Base-by-base conservation (phyloP, 2,329 filamentous ascomycete genomes). In the Talaromyces verruculosus region DNA sequence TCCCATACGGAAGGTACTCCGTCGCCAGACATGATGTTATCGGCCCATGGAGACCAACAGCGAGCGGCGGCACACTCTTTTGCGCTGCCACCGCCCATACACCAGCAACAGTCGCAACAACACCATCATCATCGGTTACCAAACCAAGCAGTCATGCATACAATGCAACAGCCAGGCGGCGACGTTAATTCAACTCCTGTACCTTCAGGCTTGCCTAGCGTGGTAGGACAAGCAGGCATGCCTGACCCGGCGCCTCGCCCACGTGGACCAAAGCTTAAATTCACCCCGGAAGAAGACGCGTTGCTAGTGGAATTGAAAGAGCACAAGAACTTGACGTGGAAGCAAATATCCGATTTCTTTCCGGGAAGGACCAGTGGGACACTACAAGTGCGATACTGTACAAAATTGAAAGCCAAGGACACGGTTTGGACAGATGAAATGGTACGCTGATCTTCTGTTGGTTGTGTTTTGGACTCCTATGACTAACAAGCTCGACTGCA, bases 301-400 rank as follows among this genome's bases (percentile, higher is more conserved):
- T 82, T 96, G 58, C 84, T 97, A 63, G 89, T 97, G 65, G 91
- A 96, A 74, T 82, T 97, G 68, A 97, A 97, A 78, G 93, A 97
- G 79, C 93, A 95, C 74, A 96, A 95, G 78, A 93, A 92, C 74
- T 83, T 97, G 75, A 96, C 93, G 4, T 97, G 93, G 93, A 97
- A 96, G 80, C 93, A 97, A 82, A 97, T 97, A 74, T 92, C 93
- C 65, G 93, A 97, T 75, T 97, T 97, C 80, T 97, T 97, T 72
- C 93, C 93, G 0, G 93, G 93, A 1, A 85, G 93, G 66, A 95
- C 91, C 66, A 96, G 91, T 55, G 93, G 93, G 19, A 97, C 93
- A 35, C 81, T 97, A 68, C 93, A 97, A 78, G 93, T 97, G 64
- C 89, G 93, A 41, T 97, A 97, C 77, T 97, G 93, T 76, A 97